phyloP scores from a whole-genome alignment of 2,329 filamentous ascomycete genomes.

The Pyrenochaeta sp. region DNA sequence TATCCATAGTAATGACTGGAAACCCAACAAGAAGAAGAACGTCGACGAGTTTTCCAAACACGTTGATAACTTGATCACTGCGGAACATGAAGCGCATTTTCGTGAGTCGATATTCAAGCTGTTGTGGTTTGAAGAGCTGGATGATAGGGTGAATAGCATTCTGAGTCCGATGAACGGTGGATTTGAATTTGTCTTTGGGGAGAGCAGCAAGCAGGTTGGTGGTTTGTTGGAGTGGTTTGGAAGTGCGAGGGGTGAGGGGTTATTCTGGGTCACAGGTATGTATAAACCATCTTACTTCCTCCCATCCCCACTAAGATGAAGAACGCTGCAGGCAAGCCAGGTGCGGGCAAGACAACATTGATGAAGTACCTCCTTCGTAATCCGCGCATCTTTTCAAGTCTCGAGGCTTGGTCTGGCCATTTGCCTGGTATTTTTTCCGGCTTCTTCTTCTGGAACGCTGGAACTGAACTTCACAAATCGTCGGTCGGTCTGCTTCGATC shows the following conservation, averaged over 20 bases:
- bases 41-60: conserved; percentile 38
- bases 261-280: conserved; percentile 43
- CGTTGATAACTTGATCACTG: conserved; percentile 27
- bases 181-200: conserved; percentile 35
- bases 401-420: conserved; percentile 41
- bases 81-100: conserved; percentile 35
- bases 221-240: conserved; percentile 40
- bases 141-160: conserved; percentile 36
- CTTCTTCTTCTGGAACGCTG: conserved; percentile 58
- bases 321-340: conserved; percentile 45
- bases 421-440: conserved; percentile 44
- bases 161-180: conserved; percentile 25
- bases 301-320: not conserved
- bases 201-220: conserved; percentile 16
- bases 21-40: conserved; percentile 37
- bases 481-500: conserved; percentile 32
- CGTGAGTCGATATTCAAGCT: conserved; percentile 29
- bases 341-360: conserved; percentile 59
- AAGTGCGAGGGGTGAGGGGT: conserved; percentile 30
- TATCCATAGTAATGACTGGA: conserved; percentile 38
- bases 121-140: conserved; percentile 32
- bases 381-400: conserved; percentile 28
- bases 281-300: not conserved
- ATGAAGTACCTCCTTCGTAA: conserved; percentile 51
- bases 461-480: conserved; percentile 39